Evolutionary conservation across 2,329 filamentous ascomycete genomes (phyloP).

Genomic region (Alternaria rosae): DNA sequence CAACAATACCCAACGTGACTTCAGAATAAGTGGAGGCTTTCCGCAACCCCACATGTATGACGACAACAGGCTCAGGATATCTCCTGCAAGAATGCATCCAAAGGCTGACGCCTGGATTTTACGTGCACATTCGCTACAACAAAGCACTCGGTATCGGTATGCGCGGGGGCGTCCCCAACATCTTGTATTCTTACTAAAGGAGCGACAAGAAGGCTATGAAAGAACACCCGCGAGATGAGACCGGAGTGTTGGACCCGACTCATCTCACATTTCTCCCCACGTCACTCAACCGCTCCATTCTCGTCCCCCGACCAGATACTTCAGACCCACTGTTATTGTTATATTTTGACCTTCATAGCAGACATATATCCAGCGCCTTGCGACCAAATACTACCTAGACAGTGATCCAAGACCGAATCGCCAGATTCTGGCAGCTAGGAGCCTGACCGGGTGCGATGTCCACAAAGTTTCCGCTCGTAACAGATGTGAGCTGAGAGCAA

Average conservation of each 20-base stretch:
- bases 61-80: background rate
- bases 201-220: conserved; percentile 5
- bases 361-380: no score
- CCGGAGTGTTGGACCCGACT: conserved; percentile 13
- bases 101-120: background rate
- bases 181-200: background rate
- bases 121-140: background rate
- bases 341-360: background rate
- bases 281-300: no score
- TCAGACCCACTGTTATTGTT: background rate
- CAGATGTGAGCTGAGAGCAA: conserved; percentile 3
- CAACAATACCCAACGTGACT: background rate
- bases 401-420: conserved; percentile 14
- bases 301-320: background rate
- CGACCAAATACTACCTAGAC: background rate
- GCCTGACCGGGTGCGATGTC: conserved; percentile 8
- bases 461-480: conserved; percentile 8
- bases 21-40: no score
- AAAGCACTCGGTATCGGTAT: no score
- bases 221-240: background rate
- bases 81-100: background rate
- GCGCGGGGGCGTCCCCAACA: background rate
- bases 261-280: background rate
- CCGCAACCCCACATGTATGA: background rate
- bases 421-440: conserved; percentile 9